phyloP scores from a whole-genome alignment of 176 grass and related monocot species.

The Triticum aestivum region IWGSC_CS_RefSeq_v2.1 NC_057807.1:682160392-682160891 shows the following conservation, averaged over 20 bases:
- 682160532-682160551: neutral
- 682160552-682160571: slow-evolving; percentile 24
- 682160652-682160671: slow-evolving; percentile 19
- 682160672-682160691: too few species aligned
- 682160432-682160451: neutral
- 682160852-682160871: slow-evolving; percentile 61
- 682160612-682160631: slow-evolving; percentile 49
- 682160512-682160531: neutral
- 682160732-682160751: slow-evolving; percentile 27
- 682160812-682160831: slow-evolving; percentile 66
- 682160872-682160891: slow-evolving; percentile 40
- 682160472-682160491: neutral
- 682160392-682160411: slow-evolving; percentile 50
- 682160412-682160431: neutral
- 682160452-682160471: neutral
- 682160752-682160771: slow-evolving; percentile 63
- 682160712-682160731: neutral
- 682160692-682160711: too few species aligned
- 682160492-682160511: neutral
- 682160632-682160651: slow-evolving; percentile 47
- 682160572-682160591: slow-evolving; percentile 72
- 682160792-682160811: neutral
- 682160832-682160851: slow-evolving; percentile 70
- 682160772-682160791: slow-evolving; percentile 25
- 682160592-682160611: slow-evolving; percentile 67